phyloP scores from a whole-genome alignment of 305 asterid genomes.

The Fraxinus xanthoxyloides region DNA sequence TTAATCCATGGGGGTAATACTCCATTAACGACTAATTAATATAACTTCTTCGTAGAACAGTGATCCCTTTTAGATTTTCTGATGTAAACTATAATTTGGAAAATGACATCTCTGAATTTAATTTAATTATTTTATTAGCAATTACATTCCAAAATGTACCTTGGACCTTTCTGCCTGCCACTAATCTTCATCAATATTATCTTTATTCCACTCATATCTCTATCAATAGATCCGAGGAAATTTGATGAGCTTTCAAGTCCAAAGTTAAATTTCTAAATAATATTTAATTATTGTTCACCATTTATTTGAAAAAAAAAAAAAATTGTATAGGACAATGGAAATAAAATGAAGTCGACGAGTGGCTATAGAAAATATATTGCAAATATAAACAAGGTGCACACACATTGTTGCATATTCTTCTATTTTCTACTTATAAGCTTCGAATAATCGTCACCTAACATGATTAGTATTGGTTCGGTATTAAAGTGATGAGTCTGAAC shows the following conservation, averaged over 20 bases:
- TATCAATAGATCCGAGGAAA: constrained; percentile 16
- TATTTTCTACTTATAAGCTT: no score
- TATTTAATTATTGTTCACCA: neutral
- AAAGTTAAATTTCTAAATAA: neutral
- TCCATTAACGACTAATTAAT: constrained; percentile 26
- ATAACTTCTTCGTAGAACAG: neutral
- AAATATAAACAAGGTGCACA: neutral
- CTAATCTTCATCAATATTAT: neutral
- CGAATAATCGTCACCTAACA: no score
- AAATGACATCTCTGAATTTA: constrained; percentile 30
- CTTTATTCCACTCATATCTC: constrained; percentile 15
- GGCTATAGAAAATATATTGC: neutral
- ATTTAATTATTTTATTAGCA: neutral
- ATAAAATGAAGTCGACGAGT: neutral
- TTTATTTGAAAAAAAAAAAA: neutral
- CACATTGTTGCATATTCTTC: neutral
- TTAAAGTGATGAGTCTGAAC: no score
- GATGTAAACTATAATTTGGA: constrained; percentile 33
- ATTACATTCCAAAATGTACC: neutral
- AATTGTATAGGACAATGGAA: neutral
- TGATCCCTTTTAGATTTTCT: constrained; percentile 19
- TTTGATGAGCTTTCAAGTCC: neutral
- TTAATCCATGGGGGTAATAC: constrained; percentile 27
- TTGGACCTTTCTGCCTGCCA: neutral
- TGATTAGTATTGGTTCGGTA: no score